phyloP scores from a whole-genome alignment of 2,329 filamentous ascomycete genomes.

The Pseudomassariella vexata region DNA sequence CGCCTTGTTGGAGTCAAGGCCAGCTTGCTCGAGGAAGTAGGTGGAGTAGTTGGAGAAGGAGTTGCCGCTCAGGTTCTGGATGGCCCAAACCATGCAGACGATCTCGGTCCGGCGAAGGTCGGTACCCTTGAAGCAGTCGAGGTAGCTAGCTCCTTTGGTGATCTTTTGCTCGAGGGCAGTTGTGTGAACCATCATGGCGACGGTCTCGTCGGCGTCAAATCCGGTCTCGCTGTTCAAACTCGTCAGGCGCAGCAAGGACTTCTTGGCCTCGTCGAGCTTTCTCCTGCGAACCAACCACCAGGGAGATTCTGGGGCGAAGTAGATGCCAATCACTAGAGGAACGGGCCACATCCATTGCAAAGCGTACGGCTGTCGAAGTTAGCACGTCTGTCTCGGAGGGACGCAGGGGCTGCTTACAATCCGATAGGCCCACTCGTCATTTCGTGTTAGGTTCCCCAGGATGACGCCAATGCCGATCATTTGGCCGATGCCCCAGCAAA shows the following conservation, averaged over 20 bases:
- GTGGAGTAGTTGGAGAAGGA: slow-evolving; percentile 62
- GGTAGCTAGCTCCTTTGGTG: slow-evolving; percentile 66
- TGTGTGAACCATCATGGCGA: slow-evolving; percentile 91
- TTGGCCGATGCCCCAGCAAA: slow-evolving; percentile 74
- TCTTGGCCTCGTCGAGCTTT: slow-evolving; percentile 59
- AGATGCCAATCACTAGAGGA: slow-evolving; percentile 60
- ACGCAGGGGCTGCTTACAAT: slow-evolving; percentile 25
- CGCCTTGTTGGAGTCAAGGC: slow-evolving; percentile 42
- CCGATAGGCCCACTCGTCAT: slow-evolving; percentile 62
- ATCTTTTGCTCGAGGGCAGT: slow-evolving; percentile 74
- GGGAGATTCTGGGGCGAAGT: slow-evolving; percentile 63
- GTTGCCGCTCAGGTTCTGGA: slow-evolving; percentile 59
- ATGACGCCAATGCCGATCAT: slow-evolving; percentile 70
- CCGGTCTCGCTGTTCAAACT: slow-evolving; percentile 55
- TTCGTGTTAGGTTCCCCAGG: slow-evolving; percentile 57
- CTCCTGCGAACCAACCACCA: slow-evolving; percentile 73
- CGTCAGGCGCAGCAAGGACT: slow-evolving; percentile 59
- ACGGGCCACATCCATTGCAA: slow-evolving; percentile 76
- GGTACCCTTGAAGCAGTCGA: slow-evolving; percentile 77
- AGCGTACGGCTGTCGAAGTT: slow-evolving; percentile 48
- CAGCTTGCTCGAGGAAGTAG: slow-evolving; percentile 56
- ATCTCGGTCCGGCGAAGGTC: slow-evolving; percentile 75
- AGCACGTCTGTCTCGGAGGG: no score
- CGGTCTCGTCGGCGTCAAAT: slow-evolving; percentile 76
- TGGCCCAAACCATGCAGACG: slow-evolving; percentile 59